Conservation (phyloP, 331 rosid genomes). For the Quercus lobata region DNA sequence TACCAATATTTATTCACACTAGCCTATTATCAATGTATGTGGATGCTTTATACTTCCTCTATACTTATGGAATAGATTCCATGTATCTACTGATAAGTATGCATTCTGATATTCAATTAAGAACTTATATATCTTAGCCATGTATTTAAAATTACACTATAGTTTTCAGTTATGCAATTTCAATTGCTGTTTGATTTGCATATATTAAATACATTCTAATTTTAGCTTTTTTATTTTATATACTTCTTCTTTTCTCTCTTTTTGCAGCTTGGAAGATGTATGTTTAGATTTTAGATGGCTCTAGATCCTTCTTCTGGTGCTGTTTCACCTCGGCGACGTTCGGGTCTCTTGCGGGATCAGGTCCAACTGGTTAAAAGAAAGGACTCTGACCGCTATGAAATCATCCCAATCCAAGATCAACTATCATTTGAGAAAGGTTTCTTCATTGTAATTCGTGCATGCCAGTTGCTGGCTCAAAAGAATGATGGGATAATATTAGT, state of each 20-base stretch:
- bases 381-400: conserved; percentile 79
- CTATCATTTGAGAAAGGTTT: conserved; percentile 96
- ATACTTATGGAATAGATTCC: background rate
- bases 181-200: background rate
- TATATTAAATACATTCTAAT: background rate
- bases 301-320: conserved; percentile 53
- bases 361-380: conserved; percentile 75
- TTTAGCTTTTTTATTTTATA: conserved; percentile 12
- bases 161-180: background rate
- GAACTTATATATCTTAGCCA: background rate
- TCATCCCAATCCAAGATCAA: conserved; percentile 66
- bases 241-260: background rate
- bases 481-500: conserved; percentile 81
- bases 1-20: background rate
- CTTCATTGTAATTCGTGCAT: conserved; percentile 91
- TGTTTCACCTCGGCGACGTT: conserved; percentile 71
- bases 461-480: conserved; percentile 91
- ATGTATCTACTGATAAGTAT: background rate
- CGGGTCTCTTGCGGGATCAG: conserved; percentile 84
- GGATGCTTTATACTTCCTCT: background rate
- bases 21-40: background rate
- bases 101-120: too few species aligned
- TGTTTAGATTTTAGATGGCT: conserved; percentile 46
- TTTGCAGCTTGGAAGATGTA: conserved; percentile 20
- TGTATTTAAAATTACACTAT: background rate